phyloP scores from a whole-genome alignment of 2,329 filamentous ascomycete genomes.

The Ophiocordyceps robertsii region DNA sequence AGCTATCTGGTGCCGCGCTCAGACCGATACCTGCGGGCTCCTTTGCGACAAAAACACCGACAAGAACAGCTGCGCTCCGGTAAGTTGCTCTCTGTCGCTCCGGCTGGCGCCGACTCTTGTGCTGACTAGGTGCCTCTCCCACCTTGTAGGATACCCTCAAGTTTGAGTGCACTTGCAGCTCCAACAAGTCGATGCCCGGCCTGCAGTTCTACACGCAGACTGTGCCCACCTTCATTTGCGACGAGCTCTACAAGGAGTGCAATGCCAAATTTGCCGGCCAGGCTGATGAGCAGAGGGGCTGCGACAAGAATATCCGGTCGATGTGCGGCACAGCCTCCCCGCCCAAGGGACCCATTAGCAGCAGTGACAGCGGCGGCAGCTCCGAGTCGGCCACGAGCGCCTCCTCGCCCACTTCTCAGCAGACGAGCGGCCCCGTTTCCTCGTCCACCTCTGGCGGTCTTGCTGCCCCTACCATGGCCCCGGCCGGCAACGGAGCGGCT shows the following conservation, averaged over 20 bases:
- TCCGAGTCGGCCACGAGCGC: slow-evolving; percentile 12
- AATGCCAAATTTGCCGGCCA: slow-evolving; percentile 27
- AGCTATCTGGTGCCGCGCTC: slow-evolving; percentile 38
- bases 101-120: neutral
- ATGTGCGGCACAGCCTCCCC: slow-evolving; percentile 29
- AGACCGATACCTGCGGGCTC: slow-evolving; percentile 34
- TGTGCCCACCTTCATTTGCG: slow-evolving; percentile 38
- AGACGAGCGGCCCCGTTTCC: slow-evolving; percentile 17
- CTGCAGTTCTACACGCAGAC: slow-evolving; percentile 41
- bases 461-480: slow-evolving; percentile 28
- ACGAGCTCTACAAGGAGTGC: slow-evolving; percentile 33
- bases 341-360: slow-evolving; percentile 16
- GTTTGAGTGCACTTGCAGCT: slow-evolving; percentile 34
- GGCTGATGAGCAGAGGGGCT: slow-evolving; percentile 29
- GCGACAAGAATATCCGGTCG: slow-evolving; percentile 30
- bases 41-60: slow-evolving; percentile 28
- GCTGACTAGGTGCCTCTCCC: neutral
- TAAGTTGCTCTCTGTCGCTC: slow-evolving; percentile 21
- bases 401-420: slow-evolving; percentile 8
- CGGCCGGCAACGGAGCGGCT: slow-evolving; percentile 27
- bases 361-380: slow-evolving; percentile 7
- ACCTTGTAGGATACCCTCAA: slow-evolving; percentile 21
- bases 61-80: slow-evolving; percentile 31
- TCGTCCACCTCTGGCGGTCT: slow-evolving; percentile 14
- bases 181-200: slow-evolving; percentile 33